Evolutionary conservation across 2,329 filamentous ascomycete species (phyloP).

Genomic region (Aspergillus tanneri): DNA sequence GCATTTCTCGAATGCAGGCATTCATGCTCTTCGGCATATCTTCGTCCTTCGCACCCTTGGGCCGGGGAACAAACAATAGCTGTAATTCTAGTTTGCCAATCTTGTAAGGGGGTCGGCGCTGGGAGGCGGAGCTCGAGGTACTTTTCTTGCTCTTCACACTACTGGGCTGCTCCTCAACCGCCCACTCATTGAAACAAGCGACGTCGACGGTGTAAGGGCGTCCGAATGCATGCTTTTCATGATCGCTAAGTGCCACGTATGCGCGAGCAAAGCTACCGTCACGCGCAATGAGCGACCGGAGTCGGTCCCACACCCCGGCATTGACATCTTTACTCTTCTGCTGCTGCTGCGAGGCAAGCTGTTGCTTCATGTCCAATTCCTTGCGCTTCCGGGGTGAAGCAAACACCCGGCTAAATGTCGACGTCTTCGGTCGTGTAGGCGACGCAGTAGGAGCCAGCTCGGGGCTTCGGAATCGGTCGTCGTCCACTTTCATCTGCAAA

Average conservation of each 20-base stretch:
- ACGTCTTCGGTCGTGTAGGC: conserved; percentile 74
- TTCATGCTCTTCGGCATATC: conserved; percentile 99
- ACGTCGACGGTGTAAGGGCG: conserved; percentile 85
- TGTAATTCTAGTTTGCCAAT: conserved; percentile 93
- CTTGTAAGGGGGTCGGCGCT: conserved; percentile 86
- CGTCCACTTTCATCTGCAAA: conserved; percentile 89
- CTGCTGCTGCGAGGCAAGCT: conserved; percentile 78
- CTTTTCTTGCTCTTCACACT: conserved; percentile 94
- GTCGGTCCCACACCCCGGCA: conserved; percentile 68
- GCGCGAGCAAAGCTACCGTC: conserved; percentile 93
- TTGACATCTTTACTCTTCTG: conserved; percentile 63
- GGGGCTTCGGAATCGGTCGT: conserved; percentile 62
- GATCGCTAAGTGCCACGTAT: conserved; percentile 90
- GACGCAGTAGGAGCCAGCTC: conserved; percentile 45
- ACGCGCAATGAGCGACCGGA: conserved; percentile 80
- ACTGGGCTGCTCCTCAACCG: conserved; percentile 77
- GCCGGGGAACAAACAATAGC: conserved; percentile 89
- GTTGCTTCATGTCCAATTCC: conserved; percentile 81
- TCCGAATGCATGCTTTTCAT: conserved; percentile 84
- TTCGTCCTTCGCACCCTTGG: conserved; percentile 80
- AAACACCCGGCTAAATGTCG: conserved; percentile 87
- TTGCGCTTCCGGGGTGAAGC: conserved; percentile 95
- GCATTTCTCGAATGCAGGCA: conserved; percentile 88
- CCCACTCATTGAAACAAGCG: conserved; percentile 98
- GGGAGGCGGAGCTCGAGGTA: conserved; percentile 54